phyloP scores from a whole-genome alignment of 164 flowering plant genomes.

The Aristolochia californica region DNA sequence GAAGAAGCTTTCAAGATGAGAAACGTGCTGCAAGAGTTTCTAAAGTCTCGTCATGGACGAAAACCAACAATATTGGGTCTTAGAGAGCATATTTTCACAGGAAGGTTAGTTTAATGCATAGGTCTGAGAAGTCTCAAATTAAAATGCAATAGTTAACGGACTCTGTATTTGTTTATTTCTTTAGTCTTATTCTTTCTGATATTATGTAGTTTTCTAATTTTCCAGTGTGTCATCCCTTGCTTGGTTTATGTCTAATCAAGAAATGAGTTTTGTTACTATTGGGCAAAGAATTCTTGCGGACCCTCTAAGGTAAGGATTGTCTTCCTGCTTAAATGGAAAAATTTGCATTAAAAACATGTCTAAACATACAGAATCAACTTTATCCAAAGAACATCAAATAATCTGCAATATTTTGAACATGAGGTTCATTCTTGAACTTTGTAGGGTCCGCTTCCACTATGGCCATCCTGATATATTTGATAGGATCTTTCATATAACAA shows the following conservation, averaged over 20 bases:
- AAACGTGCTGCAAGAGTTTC: constrained; percentile 26
- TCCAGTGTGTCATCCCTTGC: constrained; percentile 97
- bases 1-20: constrained; percentile 44
- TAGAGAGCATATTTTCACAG: constrained; percentile 35
- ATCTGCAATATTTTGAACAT: too few species aligned
- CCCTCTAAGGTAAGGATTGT: constrained; percentile 61
- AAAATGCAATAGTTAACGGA: not conserved
- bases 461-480: constrained; percentile 44
- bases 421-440: not conserved
- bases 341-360: too few species aligned
- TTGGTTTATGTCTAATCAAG: constrained; percentile 99
- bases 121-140: constrained; percentile 3
- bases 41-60: constrained; percentile 13
- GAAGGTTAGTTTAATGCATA: constrained; percentile 19
- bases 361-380: not conserved
- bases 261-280: constrained; percentile 97
- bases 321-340: not conserved
- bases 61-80: constrained; percentile 34
- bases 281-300: constrained; percentile 86
- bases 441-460: constrained; percentile 38
- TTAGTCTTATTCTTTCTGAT: not conserved
- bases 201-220: not conserved
- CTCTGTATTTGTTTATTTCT: too few species aligned
- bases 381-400: not conserved
- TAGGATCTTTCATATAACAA: constrained; percentile 29